Conservation (phyloP, 1,139 yeast species). For the Hanseniaspora sp. region DNA sequence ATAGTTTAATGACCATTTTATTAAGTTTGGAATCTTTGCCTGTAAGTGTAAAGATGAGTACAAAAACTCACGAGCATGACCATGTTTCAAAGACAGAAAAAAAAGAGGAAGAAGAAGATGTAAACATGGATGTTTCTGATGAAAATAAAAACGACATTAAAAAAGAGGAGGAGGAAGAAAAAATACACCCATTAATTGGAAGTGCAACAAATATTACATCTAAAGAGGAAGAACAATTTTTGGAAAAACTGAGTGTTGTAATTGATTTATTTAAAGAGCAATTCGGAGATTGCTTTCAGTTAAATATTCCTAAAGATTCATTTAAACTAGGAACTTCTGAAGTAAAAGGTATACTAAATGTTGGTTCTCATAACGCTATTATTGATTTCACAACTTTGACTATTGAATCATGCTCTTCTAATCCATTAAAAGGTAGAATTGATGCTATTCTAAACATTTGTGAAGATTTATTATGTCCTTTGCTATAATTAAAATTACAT, state of each 20-base stretch:
- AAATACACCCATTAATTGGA: slow-evolving; percentile 18
- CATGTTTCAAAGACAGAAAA: slow-evolving; percentile 17
- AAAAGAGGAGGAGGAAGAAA: slow-evolving; percentile 14
- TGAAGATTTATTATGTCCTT: slow-evolving; percentile 71
- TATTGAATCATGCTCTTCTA: slow-evolving; percentile 62
- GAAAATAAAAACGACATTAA: slow-evolving; percentile 19
- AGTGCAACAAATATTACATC: background rate
- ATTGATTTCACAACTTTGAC: slow-evolving; percentile 53
- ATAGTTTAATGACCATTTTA: slow-evolving; percentile 78
- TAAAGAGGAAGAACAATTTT: slow-evolving; percentile 31
- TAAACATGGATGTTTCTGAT: background rate
- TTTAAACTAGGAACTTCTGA: slow-evolving; percentile 38
- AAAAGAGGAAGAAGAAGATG: no score
- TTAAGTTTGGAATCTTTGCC: slow-evolving; percentile 91
- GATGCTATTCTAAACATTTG: slow-evolving; percentile 73
- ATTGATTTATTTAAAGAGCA: slow-evolving; percentile 62
- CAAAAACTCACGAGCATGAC: slow-evolving; percentile 39
- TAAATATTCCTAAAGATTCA: slow-evolving; percentile 27
- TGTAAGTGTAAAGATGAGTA: slow-evolving; percentile 79
- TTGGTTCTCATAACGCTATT: slow-evolving; percentile 65
- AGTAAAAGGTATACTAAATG: slow-evolving; percentile 37
- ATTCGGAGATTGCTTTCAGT: slow-evolving; percentile 63
- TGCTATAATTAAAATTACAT: slow-evolving; percentile 27
- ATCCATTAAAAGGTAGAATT: slow-evolving; percentile 69
- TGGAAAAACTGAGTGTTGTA: slow-evolving; percentile 53